Evolutionary conservation across 2,329 filamentous ascomycete species (phyloP), one percentile per base, ranked within the genome.

Genomic region (Diaporthe citriasiana): DNA sequence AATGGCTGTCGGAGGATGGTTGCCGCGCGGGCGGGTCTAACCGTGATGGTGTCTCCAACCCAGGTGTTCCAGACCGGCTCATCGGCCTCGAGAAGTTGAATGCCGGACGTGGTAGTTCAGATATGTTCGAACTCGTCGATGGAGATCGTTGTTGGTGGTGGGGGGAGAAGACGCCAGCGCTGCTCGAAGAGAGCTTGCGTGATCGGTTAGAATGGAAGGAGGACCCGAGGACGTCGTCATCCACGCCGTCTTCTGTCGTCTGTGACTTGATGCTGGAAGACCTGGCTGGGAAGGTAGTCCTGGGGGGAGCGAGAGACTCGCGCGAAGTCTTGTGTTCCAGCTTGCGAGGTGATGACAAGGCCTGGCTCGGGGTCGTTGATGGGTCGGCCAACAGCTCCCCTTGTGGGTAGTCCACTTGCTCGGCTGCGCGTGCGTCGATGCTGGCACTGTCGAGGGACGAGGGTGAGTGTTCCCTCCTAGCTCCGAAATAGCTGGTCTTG

Each of bases 41-140:
- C 50, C 74, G 72, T 59, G 63, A 56, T 56, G 59, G 59, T 40
- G 73, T 68, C 42, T 76, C 74, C 60, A 76, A 17, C 17, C 74
- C 74, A 19, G 90, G 90, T 17, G 89, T 91, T 75, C 91, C 91
- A 75, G 91, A 89, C 80, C 93, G 89, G 82, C 96, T 98, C 75
- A 97, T 84, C 0, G 97, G 97, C 56, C 97, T 90, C 0, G 97
- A 98, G 82, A 98, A 98, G 83, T 99, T 98, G 84, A 97, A 96
- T 0, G 93, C 91, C 0, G 95, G 93, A 22, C 93, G 90, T 17
- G 92, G 91, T 47, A 95, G 80, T 57, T 74, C 88, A 2, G 95
- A 97, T 68, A 90, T 90, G 76, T 98, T 94, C 1, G 96, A 98
- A 75, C 92, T 92, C 50, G 94, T 89, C 0, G 97, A 98, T 2